These are phyloP conservation scores for Cicer cuneatum DNA, from an alignment of 306 rosid genomes.

Conservation along the genomic window DNA sequence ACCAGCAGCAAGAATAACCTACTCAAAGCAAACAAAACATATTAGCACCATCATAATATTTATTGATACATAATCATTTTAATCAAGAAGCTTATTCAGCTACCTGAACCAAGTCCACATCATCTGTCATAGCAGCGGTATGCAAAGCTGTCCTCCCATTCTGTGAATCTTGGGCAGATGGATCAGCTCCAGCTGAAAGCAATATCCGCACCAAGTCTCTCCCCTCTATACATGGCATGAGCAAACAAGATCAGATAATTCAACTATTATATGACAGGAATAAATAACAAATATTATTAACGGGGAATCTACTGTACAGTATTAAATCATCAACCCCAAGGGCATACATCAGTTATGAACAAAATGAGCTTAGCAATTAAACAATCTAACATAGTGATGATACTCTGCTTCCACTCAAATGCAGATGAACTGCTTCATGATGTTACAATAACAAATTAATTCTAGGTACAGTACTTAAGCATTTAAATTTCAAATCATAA, in stretches of 20 bases:
- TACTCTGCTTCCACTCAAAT: neutral
- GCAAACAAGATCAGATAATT: constrained; percentile 42
- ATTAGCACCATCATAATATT: constrained; percentile 38
- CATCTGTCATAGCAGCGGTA: constrained; percentile 90
- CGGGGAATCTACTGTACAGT: constrained; percentile 9
- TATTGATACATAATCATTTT: constrained; percentile 36
- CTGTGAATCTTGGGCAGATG: constrained; percentile 84
- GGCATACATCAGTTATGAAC: constrained; percentile 15
- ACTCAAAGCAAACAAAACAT: constrained; percentile 46
- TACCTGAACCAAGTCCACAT: constrained; percentile 89
- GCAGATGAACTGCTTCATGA: constrained; percentile 17
- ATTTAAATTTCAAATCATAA: constrained; percentile 11
- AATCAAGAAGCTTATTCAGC: constrained; percentile 34
- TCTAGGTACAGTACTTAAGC: constrained; percentile 12
- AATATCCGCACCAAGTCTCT: constrained; percentile 88
- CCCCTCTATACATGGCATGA: constrained; percentile 66
- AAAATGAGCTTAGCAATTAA: constrained; percentile 19
- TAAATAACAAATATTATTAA: neutral
- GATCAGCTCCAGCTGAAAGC: constrained; percentile 94
- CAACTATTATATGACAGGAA: constrained; percentile 19
- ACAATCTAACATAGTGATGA: constrained; percentile 3
- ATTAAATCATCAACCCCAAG: constrained; percentile 16
- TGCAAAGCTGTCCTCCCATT: constrained; percentile 97
- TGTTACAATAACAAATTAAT: constrained; percentile 10
- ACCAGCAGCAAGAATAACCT: constrained; percentile 93